Conservation (phyloP, 2,329 filamentous ascomycete species). For the Onygenales sp. region DNA sequence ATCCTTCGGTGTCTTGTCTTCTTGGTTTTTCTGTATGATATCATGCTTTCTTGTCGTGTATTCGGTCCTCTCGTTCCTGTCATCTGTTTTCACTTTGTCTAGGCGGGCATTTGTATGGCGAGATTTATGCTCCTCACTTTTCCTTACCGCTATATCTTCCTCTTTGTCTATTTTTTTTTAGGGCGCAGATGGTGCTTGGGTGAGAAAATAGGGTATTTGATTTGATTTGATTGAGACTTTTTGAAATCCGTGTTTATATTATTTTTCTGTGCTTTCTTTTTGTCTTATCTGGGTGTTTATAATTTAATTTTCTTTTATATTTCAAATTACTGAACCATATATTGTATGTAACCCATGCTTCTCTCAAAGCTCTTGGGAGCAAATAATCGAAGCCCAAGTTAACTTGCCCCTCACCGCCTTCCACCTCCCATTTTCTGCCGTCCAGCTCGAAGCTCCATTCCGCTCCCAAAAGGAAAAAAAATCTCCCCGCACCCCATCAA, state of each 20-base stretch:
- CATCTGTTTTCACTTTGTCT: background rate
- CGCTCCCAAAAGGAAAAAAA: background rate
- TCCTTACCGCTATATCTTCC: conserved; percentile 15
- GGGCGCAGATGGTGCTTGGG: conserved; percentile 16
- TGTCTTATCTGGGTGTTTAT: background rate
- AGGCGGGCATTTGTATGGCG: conserved; percentile 3
- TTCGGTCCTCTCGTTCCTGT: background rate
- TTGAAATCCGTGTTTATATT: background rate
- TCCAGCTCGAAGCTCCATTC: background rate
- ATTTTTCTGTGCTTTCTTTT: background rate
- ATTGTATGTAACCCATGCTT: too few species aligned
- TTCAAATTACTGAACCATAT: background rate
- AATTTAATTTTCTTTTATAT: background rate
- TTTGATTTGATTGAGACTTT: background rate
- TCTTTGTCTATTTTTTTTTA: conserved; percentile 7
- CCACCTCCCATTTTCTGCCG: background rate
- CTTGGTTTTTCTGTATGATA: conserved; percentile 32
- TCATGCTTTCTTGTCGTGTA: conserved; percentile 24
- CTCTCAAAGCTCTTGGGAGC: background rate
- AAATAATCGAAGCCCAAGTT: too few species aligned
- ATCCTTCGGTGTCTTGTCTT: conserved; percentile 10
- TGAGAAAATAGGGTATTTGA: background rate
- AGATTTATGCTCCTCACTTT: conserved; percentile 18
- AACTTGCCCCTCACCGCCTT: background rate
- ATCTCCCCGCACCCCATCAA: background rate